Percentiles rank a stretch among this genome's conserved stretches.
Evolutionary conservation across 2,329 filamentous ascomycete species (phyloP).

Genomic region (Mycogone perniciosa): DNA sequence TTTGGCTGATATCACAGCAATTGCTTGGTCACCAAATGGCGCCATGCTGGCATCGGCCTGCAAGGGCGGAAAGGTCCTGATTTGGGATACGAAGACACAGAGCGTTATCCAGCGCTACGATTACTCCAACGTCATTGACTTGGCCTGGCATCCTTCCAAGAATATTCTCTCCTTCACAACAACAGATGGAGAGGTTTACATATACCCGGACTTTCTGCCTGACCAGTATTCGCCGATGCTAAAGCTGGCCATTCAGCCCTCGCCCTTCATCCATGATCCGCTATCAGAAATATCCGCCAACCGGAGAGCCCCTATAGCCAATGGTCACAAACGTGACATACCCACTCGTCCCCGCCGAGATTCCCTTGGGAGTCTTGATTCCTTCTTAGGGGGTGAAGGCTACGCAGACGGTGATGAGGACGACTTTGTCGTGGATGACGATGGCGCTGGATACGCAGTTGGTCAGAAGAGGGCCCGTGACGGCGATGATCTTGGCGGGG

Average conservation of each 20-base stretch:
- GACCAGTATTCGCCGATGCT: slow-evolving; percentile 52
- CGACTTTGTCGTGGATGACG: slow-evolving; percentile 90
- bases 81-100: slow-evolving; percentile 91
- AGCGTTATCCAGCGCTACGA: slow-evolving; percentile 71
- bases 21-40: slow-evolving; percentile 93
- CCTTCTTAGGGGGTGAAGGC: slow-evolving; percentile 61
- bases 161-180: slow-evolving; percentile 91
- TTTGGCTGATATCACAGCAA: slow-evolving; percentile 73
- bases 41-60: slow-evolving; percentile 70
- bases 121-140: slow-evolving; percentile 75
- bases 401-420: slow-evolving; percentile 47
- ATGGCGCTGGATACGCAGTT: slow-evolving; percentile 80
- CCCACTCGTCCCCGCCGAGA: slow-evolving; percentile 50
- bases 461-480: slow-evolving; percentile 45
- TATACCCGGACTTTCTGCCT: slow-evolving; percentile 65
- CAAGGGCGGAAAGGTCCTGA: slow-evolving; percentile 60
- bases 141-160: slow-evolving; percentile 84
- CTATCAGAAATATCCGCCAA: slow-evolving; percentile 64
- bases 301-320: slow-evolving; percentile 43
- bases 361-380: slow-evolving; percentile 73
- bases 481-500: slow-evolving; percentile 43
- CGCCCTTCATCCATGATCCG: slow-evolving; percentile 81
- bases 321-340: slow-evolving; percentile 45
- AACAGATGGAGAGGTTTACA: slow-evolving; percentile 87
- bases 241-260: slow-evolving; percentile 58